A percentile compares a stretch with the other conserved stretches of the same genome.
Conservation (phyloP, 1,284 basidiomycete genomes). For the Cutaneotrichosporon cavernicola region DNA sequence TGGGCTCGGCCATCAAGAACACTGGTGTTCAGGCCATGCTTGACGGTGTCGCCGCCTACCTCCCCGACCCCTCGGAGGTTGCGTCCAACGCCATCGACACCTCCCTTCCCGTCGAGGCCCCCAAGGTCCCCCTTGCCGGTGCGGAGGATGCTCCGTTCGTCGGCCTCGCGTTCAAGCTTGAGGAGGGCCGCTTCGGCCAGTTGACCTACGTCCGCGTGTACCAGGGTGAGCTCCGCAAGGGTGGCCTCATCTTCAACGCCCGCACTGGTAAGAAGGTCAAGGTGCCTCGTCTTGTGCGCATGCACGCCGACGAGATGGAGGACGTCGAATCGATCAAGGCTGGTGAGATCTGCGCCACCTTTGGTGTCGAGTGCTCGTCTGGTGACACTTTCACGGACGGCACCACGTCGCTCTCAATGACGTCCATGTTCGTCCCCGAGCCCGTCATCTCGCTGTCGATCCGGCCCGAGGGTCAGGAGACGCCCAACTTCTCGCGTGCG, state of each 20-base stretch:
- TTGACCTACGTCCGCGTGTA: slow-evolving; percentile 99
- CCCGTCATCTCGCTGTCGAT: slow-evolving; percentile 96
- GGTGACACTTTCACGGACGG: slow-evolving; percentile 99
- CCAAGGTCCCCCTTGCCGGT: slow-evolving; percentile 72
- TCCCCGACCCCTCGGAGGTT: slow-evolving; percentile 84
- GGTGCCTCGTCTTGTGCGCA: slow-evolving; percentile 92
- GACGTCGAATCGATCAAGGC: slow-evolving; percentile 92
- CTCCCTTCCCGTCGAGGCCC: slow-evolving; percentile 63
- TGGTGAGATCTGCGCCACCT: slow-evolving; percentile 99
- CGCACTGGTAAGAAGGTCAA: slow-evolving; percentile 97
- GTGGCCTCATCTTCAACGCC: slow-evolving; percentile 84
- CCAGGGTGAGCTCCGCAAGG: slow-evolving; percentile 86
- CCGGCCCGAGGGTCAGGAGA: slow-evolving; percentile 87
- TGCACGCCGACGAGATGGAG: slow-evolving; percentile 99
- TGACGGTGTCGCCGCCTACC: slow-evolving; percentile 93
- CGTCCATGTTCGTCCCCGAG: slow-evolving; percentile 97
- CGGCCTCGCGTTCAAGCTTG: slow-evolving; percentile 96
- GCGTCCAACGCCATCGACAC: slow-evolving; percentile 81
- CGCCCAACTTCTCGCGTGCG: slow-evolving; percentile 93
- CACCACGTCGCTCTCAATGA: slow-evolving; percentile 82
- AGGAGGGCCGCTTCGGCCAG: slow-evolving; percentile 96
- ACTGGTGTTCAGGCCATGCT: slow-evolving; percentile 92
- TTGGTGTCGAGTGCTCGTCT: slow-evolving; percentile 97
- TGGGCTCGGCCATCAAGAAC: slow-evolving; percentile 98
- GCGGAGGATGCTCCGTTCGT: slow-evolving; percentile 84